phyloP scores from a whole-genome alignment of 352 stramenopile species.

The Phytophthora pseudosyringae region DNA sequence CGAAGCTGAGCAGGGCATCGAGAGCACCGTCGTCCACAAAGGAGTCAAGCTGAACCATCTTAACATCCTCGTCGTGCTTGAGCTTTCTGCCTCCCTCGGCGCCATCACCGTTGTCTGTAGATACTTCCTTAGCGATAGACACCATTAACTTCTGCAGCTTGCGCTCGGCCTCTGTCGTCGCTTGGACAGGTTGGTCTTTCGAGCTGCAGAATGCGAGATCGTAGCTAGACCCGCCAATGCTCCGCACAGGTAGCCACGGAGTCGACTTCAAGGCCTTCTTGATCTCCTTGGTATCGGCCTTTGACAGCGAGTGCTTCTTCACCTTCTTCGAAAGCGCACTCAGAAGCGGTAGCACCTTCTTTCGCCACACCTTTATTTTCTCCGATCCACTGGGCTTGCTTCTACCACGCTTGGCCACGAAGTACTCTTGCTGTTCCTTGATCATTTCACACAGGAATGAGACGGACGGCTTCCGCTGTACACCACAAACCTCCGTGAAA shows the following conservation, averaged over 20 bases:
- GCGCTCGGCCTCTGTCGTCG: conserved; percentile 39
- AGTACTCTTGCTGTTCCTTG: conserved; percentile 4
- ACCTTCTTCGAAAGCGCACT: conserved; percentile 47
- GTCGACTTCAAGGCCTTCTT: conserved; percentile 52
- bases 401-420: conserved; percentile 1
- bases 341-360: conserved; percentile 51
- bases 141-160: conserved; percentile 51
- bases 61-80: conserved; percentile 23
- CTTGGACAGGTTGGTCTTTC: conserved; percentile 41
- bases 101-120: not conserved
- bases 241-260: conserved; percentile 45
- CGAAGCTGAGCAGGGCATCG: conserved; percentile 42
- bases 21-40: conserved; percentile 26
- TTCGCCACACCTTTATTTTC: conserved; percentile 44
- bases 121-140: conserved; percentile 28
- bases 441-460: conserved; percentile 51
- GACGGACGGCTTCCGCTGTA: conserved; percentile 68
- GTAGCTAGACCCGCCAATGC: conserved; percentile 11
- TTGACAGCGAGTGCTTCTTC: conserved; percentile 49
- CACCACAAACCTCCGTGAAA: conserved; percentile 69
- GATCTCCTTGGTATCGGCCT: conserved; percentile 45
- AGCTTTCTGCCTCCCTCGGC: conserved; percentile 2
- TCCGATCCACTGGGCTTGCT: conserved; percentile 7
- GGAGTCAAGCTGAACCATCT: conserved; percentile 39
- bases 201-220: conserved; percentile 30